Evolutionary conservation across 106 monocot species (phyloP).

Genomic region (Dendrobium officinale): DNA sequence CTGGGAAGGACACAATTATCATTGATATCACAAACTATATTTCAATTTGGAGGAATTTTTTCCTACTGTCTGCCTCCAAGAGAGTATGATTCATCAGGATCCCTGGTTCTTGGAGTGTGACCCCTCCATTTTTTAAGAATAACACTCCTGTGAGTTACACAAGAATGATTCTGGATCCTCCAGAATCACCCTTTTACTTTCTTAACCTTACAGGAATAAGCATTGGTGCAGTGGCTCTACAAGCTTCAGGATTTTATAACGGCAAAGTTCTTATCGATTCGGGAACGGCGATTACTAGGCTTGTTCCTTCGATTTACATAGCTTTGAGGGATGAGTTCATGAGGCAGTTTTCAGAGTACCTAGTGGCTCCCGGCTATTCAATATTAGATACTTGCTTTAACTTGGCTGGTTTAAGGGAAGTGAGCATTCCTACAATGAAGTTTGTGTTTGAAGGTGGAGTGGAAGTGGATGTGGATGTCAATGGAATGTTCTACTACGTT

Average conservation of each 20-base stretch:
- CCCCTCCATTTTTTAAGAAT: constrained; percentile 14
- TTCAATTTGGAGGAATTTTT: constrained; percentile 40
- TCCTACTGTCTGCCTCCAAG: constrained; percentile 60
- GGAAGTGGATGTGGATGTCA: constrained; percentile 51
- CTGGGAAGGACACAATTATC: constrained; percentile 57
- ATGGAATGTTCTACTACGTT: constrained; percentile 67
- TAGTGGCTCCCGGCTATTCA: constrained; percentile 24
- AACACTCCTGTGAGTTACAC: constrained; percentile 13
- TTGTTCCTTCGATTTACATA: constrained; percentile 59
- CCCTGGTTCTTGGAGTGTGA: constrained; percentile 13
- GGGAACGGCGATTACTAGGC: constrained; percentile 73
- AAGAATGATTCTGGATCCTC: constrained; percentile 30
- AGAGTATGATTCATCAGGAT: constrained; percentile 24
- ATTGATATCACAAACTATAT: constrained; percentile 44
- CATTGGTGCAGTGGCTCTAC: constrained; percentile 43
- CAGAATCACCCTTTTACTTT: constrained; percentile 48
- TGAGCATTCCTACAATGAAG: constrained; percentile 41
- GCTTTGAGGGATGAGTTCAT: constrained; percentile 55
- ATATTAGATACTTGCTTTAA: constrained; percentile 64
- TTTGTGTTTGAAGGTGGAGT: constrained; percentile 50
- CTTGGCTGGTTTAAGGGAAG: constrained; percentile 34
- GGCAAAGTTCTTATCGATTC: constrained; percentile 57
- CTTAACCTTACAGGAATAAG: constrained; percentile 59
- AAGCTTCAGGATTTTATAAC: constrained; percentile 26
- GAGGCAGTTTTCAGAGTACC: constrained; percentile 47